Percentiles rank a stretch among this genome's conserved stretches.
Conservation (phyloP, 768 basidiomycete species). For the Trametes cinnabarina region DNA sequence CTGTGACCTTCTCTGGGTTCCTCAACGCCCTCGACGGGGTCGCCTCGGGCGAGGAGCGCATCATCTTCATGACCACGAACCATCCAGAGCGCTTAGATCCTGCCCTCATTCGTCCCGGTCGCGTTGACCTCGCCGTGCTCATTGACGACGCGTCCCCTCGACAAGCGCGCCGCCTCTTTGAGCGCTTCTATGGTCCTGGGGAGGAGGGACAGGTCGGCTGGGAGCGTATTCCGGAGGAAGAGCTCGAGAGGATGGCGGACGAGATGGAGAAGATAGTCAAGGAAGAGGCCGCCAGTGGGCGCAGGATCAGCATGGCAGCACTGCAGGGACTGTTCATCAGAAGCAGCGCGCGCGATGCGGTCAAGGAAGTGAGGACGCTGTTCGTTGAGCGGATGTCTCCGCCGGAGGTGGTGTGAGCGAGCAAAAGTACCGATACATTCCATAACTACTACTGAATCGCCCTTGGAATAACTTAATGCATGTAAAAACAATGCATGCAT, state of each 20-base stretch:
- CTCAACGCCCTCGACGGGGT: conserved; percentile 97
- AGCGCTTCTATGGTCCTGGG: conserved; percentile 67
- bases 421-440: conserved; percentile 16
- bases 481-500: background rate
- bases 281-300: conserved; percentile 49
- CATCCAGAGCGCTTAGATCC: conserved; percentile 87
- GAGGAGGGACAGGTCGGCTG: conserved; percentile 22
- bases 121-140: conserved; percentile 83
- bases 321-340: conserved; percentile 95
- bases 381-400: conserved; percentile 5
- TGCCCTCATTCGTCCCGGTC: conserved; percentile 91
- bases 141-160: conserved; percentile 83
- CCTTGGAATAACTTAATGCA: conserved; percentile 5
- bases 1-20: conserved; percentile 96
- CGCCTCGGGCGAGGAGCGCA: conserved; percentile 95
- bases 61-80: conserved; percentile 99
- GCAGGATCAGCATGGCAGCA: conserved; percentile 89
- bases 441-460: background rate
- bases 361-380: conserved; percentile 47
- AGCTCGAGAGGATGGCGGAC: conserved; percentile 47
- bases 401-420: background rate
- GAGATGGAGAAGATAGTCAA: conserved; percentile 54
- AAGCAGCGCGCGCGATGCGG: conserved; percentile 54
- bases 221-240: conserved; percentile 36
- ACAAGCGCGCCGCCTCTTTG: conserved; percentile 78